phyloP scores from a whole-genome alignment of 768 basidiomycete genomes.

The Termitomyces sp. region DNA sequence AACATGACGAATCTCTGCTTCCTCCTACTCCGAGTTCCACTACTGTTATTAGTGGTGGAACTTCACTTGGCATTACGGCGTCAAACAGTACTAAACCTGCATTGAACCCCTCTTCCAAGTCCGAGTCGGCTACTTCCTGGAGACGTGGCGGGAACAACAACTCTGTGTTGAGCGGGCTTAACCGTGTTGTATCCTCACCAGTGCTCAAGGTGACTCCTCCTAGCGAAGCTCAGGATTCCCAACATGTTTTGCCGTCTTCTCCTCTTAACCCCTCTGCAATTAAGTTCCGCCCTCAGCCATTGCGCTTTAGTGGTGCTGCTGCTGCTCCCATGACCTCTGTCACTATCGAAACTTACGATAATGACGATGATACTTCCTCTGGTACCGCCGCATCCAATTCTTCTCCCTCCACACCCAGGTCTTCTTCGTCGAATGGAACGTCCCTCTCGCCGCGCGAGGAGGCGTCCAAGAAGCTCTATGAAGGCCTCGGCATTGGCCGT shows the following conservation, averaged over 20 bases:
- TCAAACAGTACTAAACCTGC: constrained; percentile 30
- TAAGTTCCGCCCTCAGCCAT: constrained; percentile 13
- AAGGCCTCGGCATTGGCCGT: constrained; percentile 82
- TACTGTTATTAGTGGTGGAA: constrained; percentile 68
- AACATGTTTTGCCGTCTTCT: constrained; percentile 46
- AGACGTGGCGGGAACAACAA: constrained; percentile 69
- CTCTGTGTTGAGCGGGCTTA: constrained; percentile 58
- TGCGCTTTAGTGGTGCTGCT: constrained; percentile 47
- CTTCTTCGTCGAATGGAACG: constrained; percentile 53
- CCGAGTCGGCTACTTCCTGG: constrained; percentile 77
- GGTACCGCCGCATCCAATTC: constrained; percentile 41
- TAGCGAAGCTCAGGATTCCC: constrained; percentile 42
- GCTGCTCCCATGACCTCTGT: constrained; percentile 50
- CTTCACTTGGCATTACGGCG: constrained; percentile 51
- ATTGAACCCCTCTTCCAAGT: constrained; percentile 58
- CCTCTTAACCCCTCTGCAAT: constrained; percentile 35
- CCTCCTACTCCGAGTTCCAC: constrained; percentile 58
- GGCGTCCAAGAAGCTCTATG: constrained; percentile 80
- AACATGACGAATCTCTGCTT: constrained; percentile 36
- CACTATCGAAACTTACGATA: constrained; percentile 48
- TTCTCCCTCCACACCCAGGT: constrained; percentile 75
- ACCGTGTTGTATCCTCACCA: constrained; percentile 58
- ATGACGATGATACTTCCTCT: constrained; percentile 56
- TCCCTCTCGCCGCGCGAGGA: constrained; percentile 84
- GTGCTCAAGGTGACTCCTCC: constrained; percentile 72